A percentile compares a stretch with the other conserved stretches of the same genome.
Evolutionary conservation across 495 filamentous ascomycete genomes (phyloP).

Genomic region (Margaritispora aquatica): DNA sequence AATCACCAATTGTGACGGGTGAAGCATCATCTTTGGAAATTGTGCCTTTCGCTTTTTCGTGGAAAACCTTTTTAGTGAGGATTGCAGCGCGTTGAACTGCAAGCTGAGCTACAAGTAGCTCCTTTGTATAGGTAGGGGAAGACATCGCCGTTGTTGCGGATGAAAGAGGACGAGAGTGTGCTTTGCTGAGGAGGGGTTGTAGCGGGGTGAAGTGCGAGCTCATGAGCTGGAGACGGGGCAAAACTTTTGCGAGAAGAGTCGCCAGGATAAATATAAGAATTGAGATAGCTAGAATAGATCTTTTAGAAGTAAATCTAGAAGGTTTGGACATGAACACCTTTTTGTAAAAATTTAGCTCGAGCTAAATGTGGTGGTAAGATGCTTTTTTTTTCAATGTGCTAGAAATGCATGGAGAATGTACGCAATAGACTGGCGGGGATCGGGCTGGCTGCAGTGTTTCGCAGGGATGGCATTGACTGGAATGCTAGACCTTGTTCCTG

Average conservation of each 20-base stretch:
- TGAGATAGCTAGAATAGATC: neutral
- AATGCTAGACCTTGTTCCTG: neutral
- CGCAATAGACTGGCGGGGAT: neutral
- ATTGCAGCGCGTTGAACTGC: constrained; percentile 85
- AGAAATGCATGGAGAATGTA: neutral
- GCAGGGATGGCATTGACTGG: neutral
- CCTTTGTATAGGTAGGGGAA: constrained; percentile 55
- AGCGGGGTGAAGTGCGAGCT: constrained; percentile 16
- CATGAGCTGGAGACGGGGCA: constrained; percentile 19
- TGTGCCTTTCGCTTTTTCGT: constrained; percentile 86
- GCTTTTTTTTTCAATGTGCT: neutral
- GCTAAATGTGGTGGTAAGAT: no score
- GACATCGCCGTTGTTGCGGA: constrained; percentile 26
- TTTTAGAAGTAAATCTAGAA: neutral
- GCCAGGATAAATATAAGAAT: constrained; percentile 16
- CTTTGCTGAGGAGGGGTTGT: constrained; percentile 4
- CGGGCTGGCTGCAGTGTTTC: neutral
- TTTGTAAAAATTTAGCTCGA: no score
- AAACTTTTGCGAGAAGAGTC: constrained; percentile 19
- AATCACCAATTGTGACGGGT: constrained; percentile 96
- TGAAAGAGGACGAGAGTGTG: neutral
- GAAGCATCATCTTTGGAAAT: constrained; percentile 91
- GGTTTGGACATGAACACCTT: neutral
- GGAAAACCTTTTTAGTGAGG: constrained; percentile 90
- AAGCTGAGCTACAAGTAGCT: constrained; percentile 81